Conservation (phyloP, 108 stramenopile species). For the Skeletonema menzelii region DNA sequence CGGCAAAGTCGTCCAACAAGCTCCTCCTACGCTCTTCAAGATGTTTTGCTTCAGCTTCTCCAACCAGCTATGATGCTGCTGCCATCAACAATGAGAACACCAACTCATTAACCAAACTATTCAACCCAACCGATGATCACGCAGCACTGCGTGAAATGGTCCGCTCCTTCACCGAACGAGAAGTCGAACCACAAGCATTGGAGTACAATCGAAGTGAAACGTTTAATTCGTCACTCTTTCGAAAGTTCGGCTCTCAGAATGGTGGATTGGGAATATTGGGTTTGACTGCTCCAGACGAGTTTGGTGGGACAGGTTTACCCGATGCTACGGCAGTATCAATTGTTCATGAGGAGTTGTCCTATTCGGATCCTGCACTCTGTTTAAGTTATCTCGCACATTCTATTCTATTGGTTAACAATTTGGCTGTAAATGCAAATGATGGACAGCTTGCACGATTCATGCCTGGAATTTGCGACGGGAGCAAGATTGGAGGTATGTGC, state of each 20-base stretch:
- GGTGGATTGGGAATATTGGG: constrained; percentile 92
- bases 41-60: constrained; percentile 19
- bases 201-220: constrained; percentile 84
- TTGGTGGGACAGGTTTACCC: constrained; percentile 86
- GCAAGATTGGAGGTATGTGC: constrained; percentile 95
- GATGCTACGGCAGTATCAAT: constrained; percentile 87
- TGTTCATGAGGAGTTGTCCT: constrained; percentile 89
- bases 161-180: constrained; percentile 68
- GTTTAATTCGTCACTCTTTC: constrained; percentile 90
- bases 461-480: constrained; percentile 83
- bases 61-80: not conserved
- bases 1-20: not conserved
- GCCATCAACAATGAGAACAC: not conserved
- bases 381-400: constrained; percentile 96
- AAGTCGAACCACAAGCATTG: constrained; percentile 94
- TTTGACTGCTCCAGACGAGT: constrained; percentile 89
- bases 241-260: constrained; percentile 68
- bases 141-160: constrained; percentile 86
- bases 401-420: constrained; percentile 85
- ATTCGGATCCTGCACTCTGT: constrained; percentile 97
- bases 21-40: no score
- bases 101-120: constrained; percentile 37
- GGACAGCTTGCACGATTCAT: constrained; percentile 81
- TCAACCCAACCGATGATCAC: constrained; percentile 95
- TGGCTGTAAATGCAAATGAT: constrained; percentile 79